Percentiles rank a stretch among this genome's conserved stretches.
These are phyloP conservation scores for Serendipita vermifera DNA, from an alignment of 768 basidiomycete genomes.

Conservation along the genomic window DNA sequence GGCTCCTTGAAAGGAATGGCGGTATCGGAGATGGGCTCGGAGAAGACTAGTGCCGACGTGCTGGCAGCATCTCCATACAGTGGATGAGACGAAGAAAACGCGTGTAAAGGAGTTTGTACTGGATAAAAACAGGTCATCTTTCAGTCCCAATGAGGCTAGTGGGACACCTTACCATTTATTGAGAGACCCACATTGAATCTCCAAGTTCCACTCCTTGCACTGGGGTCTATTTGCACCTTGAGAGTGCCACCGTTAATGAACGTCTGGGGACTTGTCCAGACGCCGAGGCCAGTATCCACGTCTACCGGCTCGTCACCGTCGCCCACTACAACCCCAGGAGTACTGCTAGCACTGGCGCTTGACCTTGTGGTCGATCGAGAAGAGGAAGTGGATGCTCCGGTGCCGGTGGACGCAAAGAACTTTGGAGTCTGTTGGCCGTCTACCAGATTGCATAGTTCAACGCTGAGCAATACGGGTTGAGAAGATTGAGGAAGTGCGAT, in stretches of 20 bases:
- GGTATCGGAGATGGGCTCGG: constrained; percentile 35
- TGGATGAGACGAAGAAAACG: constrained; percentile 24
- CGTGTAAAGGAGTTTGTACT: background rate
- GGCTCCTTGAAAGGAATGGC: constrained; percentile 26
- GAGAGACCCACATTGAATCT: background rate
- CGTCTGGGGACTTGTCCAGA: background rate
- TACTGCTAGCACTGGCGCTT: background rate
- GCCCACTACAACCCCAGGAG: background rate
- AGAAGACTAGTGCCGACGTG: constrained; percentile 61
- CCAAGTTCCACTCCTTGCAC: background rate
- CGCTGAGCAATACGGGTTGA: background rate
- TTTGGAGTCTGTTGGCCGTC: background rate
- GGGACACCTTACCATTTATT: no score
- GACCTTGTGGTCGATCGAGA: background rate
- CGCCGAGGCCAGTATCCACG: background rate
- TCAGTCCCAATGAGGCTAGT: background rate
- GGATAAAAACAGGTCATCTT: no score
- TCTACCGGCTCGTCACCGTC: background rate
- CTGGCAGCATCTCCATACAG: constrained; percentile 62
- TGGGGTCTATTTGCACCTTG: background rate
- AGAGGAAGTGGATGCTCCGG: background rate
- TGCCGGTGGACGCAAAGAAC: background rate
- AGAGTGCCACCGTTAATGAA: background rate
- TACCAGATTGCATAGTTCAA: background rate
- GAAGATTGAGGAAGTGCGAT: background rate